A percentile compares a stretch with the other conserved stretches of the same genome.
Conservation (phyloP, 352 stramenopile species). For the Hyaloperonospora brassicae region DNA sequence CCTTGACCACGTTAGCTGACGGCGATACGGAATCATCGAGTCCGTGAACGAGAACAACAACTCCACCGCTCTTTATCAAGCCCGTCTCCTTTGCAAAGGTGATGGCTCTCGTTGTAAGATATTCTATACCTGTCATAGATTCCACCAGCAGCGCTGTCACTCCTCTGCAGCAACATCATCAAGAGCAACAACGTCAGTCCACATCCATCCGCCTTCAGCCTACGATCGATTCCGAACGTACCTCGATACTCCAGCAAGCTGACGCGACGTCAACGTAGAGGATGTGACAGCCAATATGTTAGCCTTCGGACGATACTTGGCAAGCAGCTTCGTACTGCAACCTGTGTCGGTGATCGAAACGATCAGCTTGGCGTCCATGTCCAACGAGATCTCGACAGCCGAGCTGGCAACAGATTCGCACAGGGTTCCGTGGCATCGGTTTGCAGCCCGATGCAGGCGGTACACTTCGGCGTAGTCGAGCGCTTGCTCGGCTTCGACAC, state of each 20-base stretch:
- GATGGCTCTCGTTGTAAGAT: conserved; percentile 81
- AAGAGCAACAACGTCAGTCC: conserved; percentile 1
- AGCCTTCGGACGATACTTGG: conserved; percentile 91
- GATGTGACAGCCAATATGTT: conserved; percentile 88
- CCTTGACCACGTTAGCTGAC: conserved; percentile 85
- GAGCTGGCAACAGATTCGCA: conserved; percentile 94
- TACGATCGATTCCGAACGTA: conserved; percentile 17
- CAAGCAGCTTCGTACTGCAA: conserved; percentile 89
- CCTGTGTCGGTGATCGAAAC: conserved; percentile 96
- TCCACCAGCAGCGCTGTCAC: conserved; percentile 58
- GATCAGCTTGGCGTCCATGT: conserved; percentile 94
- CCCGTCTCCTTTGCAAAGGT: conserved; percentile 67
- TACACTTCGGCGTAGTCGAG: conserved; percentile 74
- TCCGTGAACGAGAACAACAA: conserved; percentile 87
- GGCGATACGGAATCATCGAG: conserved; percentile 75
- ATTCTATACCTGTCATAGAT: conserved; percentile 79
- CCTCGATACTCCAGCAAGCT: conserved; percentile 74
- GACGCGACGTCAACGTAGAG: conserved; percentile 49
- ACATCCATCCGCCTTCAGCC: background rate
- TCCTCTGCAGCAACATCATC: conserved; percentile 33
- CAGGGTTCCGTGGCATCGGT: conserved; percentile 51
- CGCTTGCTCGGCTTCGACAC: conserved; percentile 83
- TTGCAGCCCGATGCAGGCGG: conserved; percentile 36
- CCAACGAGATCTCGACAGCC: conserved; percentile 95
- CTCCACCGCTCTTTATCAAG: conserved; percentile 80